Percentiles rank a stretch among this genome's conserved stretches.
Conservation (phyloP, 2,329 filamentous ascomycete species). For the Claviceps fusiformis region DNA sequence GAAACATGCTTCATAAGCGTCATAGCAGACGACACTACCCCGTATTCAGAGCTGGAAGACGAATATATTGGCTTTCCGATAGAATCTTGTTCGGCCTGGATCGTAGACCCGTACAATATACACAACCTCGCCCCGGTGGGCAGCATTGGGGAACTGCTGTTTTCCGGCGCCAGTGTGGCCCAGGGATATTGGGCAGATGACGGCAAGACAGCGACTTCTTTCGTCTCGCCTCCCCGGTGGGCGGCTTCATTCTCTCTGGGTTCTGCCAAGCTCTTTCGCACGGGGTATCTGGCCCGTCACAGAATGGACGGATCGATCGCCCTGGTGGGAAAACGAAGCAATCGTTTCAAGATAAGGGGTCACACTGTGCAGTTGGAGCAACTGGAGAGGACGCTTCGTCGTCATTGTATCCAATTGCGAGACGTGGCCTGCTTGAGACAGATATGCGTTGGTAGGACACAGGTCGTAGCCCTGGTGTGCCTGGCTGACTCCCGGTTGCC, state of each 20-base stretch:
- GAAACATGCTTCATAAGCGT: background rate
- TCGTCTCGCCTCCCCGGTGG: conserved; percentile 11
- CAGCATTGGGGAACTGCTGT: conserved; percentile 16
- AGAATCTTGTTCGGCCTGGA: background rate
- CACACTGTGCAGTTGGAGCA: background rate
- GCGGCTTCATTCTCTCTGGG: background rate
- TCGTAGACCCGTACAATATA: conserved; percentile 1
- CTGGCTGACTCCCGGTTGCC: background rate
- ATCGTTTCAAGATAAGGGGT: conserved; percentile 1
- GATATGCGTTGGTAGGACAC: background rate
- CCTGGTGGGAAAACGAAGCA: background rate
- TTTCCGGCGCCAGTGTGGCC: conserved; percentile 22
- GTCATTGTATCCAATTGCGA: background rate
- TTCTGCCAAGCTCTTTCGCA: background rate
- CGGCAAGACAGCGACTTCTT: conserved; percentile 20
- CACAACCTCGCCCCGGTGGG: conserved; percentile 16
- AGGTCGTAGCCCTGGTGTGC: conserved; percentile 2
- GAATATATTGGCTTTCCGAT: background rate
- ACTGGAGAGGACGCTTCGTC: background rate
- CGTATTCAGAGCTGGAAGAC: background rate
- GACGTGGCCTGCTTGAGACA: conserved; percentile 1
- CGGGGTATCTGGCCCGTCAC: conserved; percentile 1
- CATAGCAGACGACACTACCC: background rate
- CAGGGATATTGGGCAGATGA: conserved; percentile 27
- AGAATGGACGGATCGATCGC: background rate